phyloP scores from a whole-genome alignment of 2,329 filamentous ascomycete species.

The Mariannaea elegans region DNA sequence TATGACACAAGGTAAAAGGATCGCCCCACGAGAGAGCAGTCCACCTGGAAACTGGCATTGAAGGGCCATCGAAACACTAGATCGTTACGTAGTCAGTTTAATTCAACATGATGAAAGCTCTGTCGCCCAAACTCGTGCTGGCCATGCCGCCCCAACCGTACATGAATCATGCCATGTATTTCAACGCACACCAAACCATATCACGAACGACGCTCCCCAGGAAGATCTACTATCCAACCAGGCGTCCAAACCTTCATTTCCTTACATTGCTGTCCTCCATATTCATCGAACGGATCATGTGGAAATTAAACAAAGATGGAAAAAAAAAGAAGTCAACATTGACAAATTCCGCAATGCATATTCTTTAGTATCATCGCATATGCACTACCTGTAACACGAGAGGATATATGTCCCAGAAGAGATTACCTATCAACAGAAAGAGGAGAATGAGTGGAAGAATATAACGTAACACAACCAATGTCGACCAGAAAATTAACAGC shows the following conservation, averaged over 20 bases:
- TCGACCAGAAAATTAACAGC: constrained; percentile 22
- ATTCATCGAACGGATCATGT: too few species aligned
- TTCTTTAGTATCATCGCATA: constrained; percentile 25
- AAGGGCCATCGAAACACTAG: background rate
- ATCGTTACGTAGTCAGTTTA: too few species aligned
- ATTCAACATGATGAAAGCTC: background rate
- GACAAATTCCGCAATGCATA: constrained; percentile 1
- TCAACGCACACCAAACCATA: too few species aligned
- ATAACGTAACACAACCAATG: background rate
- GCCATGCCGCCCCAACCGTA: too few species aligned
- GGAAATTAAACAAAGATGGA: too few species aligned
- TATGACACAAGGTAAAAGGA: background rate
- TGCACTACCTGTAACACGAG: constrained; percentile 22
- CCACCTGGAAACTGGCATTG: background rate
- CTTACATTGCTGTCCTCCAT: too few species aligned
- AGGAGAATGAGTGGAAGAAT: background rate
- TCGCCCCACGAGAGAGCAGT: background rate
- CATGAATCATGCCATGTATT: too few species aligned
- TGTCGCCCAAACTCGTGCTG: too few species aligned
- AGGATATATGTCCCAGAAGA: constrained; percentile 21
- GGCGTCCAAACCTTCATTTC: too few species aligned
- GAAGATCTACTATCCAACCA: too few species aligned
- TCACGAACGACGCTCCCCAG: too few species aligned
- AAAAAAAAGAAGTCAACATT: too few species aligned
- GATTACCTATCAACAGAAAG: constrained; percentile 28